A percentile compares a stretch with the other conserved stretches of the same genome.
Evolutionary conservation across 139 green algal genomes (phyloP).

Genomic region (Chlorella ohadii): DNA sequence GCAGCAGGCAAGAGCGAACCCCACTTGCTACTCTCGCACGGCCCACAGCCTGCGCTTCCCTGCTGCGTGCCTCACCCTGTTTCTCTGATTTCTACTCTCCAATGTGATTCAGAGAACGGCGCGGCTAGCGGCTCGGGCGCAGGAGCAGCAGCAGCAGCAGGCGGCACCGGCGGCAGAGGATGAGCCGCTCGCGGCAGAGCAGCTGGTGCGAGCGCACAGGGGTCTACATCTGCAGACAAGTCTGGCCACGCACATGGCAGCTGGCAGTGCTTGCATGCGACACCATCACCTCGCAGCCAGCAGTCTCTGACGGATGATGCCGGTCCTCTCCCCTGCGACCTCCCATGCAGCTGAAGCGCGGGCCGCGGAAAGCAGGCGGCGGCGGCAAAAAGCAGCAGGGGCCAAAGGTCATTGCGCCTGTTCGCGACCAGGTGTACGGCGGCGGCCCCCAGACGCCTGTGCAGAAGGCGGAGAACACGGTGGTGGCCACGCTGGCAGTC

Average conservation of each 20-base stretch:
- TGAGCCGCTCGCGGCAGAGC: conserved; percentile 6
- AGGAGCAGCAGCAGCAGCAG: conserved; percentile 11
- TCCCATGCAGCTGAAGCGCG: background rate
- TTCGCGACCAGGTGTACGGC: conserved; percentile 49
- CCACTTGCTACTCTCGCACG: too few species aligned
- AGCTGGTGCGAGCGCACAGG: background rate
- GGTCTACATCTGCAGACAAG: too few species aligned
- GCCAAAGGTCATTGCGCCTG: conserved; percentile 27
- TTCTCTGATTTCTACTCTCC: background rate
- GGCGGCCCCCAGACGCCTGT: conserved; percentile 25
- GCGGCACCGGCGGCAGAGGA: conserved; percentile 1
- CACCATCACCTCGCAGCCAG: too few species aligned
- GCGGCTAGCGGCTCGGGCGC: background rate
- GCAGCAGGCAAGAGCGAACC: too few species aligned
- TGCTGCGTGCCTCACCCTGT: background rate
- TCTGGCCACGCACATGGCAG: too few species aligned
- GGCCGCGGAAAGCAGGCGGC: background rate
- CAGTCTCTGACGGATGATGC: too few species aligned
- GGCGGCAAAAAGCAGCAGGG: background rate
- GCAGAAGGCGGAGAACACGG: conserved; percentile 39
- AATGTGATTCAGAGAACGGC: background rate
- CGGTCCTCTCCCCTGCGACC: too few species aligned
- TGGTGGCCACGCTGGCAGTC: conserved; percentile 36
- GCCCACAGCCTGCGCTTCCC: too few species aligned
- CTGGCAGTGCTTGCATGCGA: too few species aligned